Base-by-base conservation (phyloP, 2,329 filamentous ascomycete genomes). In the Phaeosphaeriaceae sp. region DNA sequence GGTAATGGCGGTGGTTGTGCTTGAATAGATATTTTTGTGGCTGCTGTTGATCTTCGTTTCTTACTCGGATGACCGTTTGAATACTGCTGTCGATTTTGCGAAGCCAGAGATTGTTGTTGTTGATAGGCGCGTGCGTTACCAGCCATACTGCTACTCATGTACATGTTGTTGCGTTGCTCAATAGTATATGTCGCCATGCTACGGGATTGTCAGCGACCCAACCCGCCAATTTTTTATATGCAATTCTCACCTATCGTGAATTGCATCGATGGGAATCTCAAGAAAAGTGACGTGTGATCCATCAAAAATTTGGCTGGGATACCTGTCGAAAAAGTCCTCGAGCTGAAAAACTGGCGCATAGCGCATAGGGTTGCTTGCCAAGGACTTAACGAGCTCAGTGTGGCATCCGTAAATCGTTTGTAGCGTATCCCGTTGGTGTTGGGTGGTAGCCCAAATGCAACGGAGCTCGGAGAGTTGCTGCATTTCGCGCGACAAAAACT, bases 311-410 rank as follows among this genome's bases (percentile, higher is more conserved):
- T 85, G 80, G 1, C 86, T 87, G 0, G 84, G 85, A 16, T 96
- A 96, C 21, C 91, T 82, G 61, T 94, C 89, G 61, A 94, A 92
- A 72, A 95, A 95, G 66, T 94, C 89, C 56, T 94, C 90, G 12
- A 92, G 82, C 53, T 94, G 89, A 64, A 94, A 93, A 1, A 90
- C 88, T 0, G 89, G 87, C 0, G 87, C 87, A 59, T 90, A 91
- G 8, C 88, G 79, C 81, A 89, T 87, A 0, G 86, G 81, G 54
- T 84, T 89, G 45, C 81, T 85, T 1, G 84, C 81, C 16, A 91
- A 72, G 3, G 83, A 86, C 66, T 89, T 89, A 44, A 92, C 86
- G n/a, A 95, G 79, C 68, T 92, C 89, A 0, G 84, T 81, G 64
- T 96, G 91, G n/a, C 87, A 89, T 20, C 83, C 83, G 67, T 89